A percentile compares a stretch with the other conserved stretches of the same genome.
Conservation (phyloP, 2,329 filamentous ascomycete species). For the Fusarium equiseti region DNA sequence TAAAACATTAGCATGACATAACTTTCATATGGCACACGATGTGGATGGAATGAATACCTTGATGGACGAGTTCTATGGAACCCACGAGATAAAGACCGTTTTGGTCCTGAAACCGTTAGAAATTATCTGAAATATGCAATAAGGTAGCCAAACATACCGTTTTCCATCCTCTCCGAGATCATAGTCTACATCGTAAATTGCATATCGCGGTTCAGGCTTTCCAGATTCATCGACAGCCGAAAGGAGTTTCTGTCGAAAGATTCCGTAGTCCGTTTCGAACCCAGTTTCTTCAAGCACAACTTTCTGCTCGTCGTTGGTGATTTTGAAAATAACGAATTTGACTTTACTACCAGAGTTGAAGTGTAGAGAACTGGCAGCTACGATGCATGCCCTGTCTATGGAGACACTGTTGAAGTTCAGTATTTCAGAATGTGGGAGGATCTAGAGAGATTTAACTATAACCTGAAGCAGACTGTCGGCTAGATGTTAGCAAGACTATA, state of each 20-base stretch:
- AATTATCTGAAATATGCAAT: fast-evolving
- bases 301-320: slow-evolving; percentile 23
- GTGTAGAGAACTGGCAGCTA: slow-evolving; percentile 19
- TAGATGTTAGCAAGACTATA: fast-evolving
- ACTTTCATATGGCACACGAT: neutral
- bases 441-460: neutral
- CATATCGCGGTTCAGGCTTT: slow-evolving; percentile 31
- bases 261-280: slow-evolving; percentile 18
- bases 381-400: slow-evolving; percentile 31
- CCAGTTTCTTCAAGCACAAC: slow-evolving; percentile 33
- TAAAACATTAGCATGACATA: neutral
- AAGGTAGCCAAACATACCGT: neutral
- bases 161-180: slow-evolving; percentile 38
- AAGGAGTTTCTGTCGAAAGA: slow-evolving; percentile 33
- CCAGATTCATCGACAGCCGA: slow-evolving; percentile 14
- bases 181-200: slow-evolving; percentile 37
- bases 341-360: slow-evolving; percentile 20
- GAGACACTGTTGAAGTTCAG: slow-evolving; percentile 14
- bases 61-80: slow-evolving; percentile 23
- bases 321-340: slow-evolving; percentile 36
- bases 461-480: slow-evolving; percentile 14
- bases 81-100: slow-evolving; percentile 39
- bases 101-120: slow-evolving; percentile 17
- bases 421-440: neutral
- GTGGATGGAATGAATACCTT: slow-evolving; percentile 21